Evolutionary conservation across 345 rosid species (phyloP).

Genomic region (Aethionema arabicum): DNA sequence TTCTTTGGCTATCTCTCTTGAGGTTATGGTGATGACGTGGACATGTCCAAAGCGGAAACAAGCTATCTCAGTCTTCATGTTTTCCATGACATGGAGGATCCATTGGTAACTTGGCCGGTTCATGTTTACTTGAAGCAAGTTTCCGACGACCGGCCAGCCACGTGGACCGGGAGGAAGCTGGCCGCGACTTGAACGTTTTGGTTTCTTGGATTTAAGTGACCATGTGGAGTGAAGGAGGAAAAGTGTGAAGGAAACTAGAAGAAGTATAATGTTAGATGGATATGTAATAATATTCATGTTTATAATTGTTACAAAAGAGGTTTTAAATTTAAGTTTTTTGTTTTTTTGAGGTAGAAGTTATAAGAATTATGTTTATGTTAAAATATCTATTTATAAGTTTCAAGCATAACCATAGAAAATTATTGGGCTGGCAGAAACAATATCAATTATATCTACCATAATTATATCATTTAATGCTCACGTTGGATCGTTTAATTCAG

Average conservation of each 20-base stretch:
- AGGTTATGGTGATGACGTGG: slow-evolving; percentile 22
- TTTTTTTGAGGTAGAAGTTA: too few species aligned
- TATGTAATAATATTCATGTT: not conserved
- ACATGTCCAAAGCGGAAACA: slow-evolving; percentile 15
- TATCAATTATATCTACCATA: too few species aligned
- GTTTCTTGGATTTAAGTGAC: not conserved
- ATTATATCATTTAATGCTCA: too few species aligned
- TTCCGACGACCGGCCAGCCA: not conserved
- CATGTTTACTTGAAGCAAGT: not conserved
- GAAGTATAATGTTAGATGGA: not conserved
- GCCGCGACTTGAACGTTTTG: not conserved
- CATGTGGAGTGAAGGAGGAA: not conserved
- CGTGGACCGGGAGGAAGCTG: not conserved
- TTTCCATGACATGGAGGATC: slow-evolving; percentile 29
- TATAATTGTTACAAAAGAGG: not conserved
- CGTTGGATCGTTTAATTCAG: too few species aligned
- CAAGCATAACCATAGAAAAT: too few species aligned
- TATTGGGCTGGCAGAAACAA: too few species aligned
- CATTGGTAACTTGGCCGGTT: slow-evolving; percentile 15
- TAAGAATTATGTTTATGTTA: too few species aligned
- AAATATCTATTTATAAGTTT: too few species aligned
- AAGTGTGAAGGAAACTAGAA: not conserved
- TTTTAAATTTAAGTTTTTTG: too few species aligned
- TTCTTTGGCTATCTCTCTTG: slow-evolving; percentile 33
- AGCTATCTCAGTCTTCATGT: slow-evolving; percentile 22